These are phyloP conservation scores for Aspergillus sp. DNA, from an alignment of 2,329 filamentous ascomycete species.

Conservation along the genomic window DNA sequence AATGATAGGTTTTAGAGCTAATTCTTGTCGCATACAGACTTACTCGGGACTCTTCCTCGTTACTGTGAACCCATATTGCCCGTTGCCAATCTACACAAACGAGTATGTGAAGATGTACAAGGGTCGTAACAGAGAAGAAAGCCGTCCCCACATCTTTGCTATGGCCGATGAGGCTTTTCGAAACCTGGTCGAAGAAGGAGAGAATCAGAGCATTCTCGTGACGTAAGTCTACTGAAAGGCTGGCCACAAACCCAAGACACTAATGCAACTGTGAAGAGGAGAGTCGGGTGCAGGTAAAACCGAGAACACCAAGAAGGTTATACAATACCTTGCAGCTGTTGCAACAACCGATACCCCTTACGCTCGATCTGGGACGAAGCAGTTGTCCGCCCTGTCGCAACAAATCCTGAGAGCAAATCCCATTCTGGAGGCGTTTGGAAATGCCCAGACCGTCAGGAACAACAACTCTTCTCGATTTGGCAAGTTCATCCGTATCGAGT, in stretches of 20 bases:
- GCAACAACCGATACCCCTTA: constrained; percentile 76
- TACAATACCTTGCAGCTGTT: constrained; percentile 95
- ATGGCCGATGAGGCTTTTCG: constrained; percentile 97
- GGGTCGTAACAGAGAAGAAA: constrained; percentile 86
- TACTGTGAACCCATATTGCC: constrained; percentile 94
- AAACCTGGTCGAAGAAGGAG: constrained; percentile 89
- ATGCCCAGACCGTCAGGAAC: constrained; percentile 95
- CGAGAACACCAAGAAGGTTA: constrained; percentile 99
- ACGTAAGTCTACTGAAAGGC: constrained; percentile 57
- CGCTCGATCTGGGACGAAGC: constrained; percentile 60
- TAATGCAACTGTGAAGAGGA: constrained; percentile 53
- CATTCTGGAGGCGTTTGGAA: constrained; percentile 96
- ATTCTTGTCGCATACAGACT: constrained; percentile 56
- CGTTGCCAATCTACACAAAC: constrained; percentile 90
- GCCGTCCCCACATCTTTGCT: constrained; percentile 94
- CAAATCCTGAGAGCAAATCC: constrained; percentile 96
- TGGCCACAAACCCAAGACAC: neutral
- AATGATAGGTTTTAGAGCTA: neutral
- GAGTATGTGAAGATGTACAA: constrained; percentile 99
- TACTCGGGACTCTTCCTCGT: constrained; percentile 97
- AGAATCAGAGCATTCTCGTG: constrained; percentile 96
- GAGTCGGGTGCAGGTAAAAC: constrained; percentile 98
- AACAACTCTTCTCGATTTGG: constrained; percentile 98
- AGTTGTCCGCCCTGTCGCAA: constrained; percentile 85
- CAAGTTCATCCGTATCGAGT: constrained; percentile 98